These are phyloP conservation scores for Galerina marginata DNA, from an alignment of 768 basidiomycete species.

Conservation along the genomic window DNA sequence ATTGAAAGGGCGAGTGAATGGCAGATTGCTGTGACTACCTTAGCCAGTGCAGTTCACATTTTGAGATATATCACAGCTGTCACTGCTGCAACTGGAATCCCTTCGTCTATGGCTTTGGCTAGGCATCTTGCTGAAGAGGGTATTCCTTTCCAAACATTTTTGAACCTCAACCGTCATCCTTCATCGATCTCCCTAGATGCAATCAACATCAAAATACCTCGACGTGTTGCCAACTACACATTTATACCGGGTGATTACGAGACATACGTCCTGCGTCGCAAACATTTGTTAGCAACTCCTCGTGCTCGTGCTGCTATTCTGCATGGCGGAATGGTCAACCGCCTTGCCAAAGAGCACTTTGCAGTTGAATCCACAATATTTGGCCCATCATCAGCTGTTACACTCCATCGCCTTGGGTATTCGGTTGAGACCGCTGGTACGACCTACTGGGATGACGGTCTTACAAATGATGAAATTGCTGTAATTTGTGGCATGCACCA, in stretches of 20 bases:
- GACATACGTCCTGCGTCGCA: conserved; percentile 1
- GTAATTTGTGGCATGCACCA: conserved; percentile 29
- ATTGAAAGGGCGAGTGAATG: neutral
- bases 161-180: neutral
- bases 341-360: conserved; percentile 24
- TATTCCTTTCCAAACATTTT: conserved; percentile 6
- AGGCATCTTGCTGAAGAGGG: conserved; percentile 6
- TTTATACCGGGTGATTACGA: neutral
- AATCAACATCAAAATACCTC: neutral
- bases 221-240: neutral
- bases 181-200: neutral
- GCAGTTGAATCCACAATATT: conserved; percentile 3
- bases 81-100: neutral
- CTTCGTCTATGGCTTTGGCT: neutral
- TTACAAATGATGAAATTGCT: conserved; percentile 25
- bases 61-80: neutral
- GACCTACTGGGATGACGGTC: conserved; percentile 26
- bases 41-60: neutral
- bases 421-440: neutral
- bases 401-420: conserved; percentile 1
- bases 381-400: conserved; percentile 24
- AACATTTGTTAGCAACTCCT: conserved; percentile 4
- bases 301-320: conserved; percentile 31
- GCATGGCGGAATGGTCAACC: conserved; percentile 29
- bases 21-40: neutral